Percentiles rank a stretch among this genome's conserved stretches.
These are phyloP conservation scores for Hortiboletus campestris DNA, from an alignment of 768 basidiomycete genomes.

Conservation along the genomic window DNA sequence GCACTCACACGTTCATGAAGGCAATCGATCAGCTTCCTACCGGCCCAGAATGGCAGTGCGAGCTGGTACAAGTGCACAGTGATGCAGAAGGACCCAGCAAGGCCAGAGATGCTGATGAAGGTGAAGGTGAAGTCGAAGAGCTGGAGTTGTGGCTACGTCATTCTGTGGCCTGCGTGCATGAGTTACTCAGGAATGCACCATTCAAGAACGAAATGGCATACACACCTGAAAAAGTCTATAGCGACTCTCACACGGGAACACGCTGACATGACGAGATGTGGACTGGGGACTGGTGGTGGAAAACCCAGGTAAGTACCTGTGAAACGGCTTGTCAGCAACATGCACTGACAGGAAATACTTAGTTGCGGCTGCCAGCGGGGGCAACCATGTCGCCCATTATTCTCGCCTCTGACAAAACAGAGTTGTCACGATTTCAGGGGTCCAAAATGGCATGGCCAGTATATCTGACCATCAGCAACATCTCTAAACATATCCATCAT, in stretches of 20 bases:
- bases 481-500: neutral
- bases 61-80: neutral
- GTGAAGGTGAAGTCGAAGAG: neutral
- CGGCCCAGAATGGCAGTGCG: neutral
- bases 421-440: neutral
- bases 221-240: neutral
- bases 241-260: accelerated
- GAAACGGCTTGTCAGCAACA: too few relatives aligned
- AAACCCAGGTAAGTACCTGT: too few relatives aligned
- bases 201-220: neutral
- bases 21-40: neutral
- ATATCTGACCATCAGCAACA: neutral
- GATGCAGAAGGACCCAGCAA: neutral
- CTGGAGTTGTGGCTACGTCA: neutral
- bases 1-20: neutral
- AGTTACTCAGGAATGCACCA: neutral
- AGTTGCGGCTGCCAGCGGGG: neutral
- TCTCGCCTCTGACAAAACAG: neutral
- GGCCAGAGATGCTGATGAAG: neutral
- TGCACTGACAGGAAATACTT: neutral
- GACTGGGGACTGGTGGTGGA: neutral
- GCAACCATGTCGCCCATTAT: neutral
- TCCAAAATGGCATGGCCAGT: neutral
- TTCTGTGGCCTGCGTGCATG: neutral
- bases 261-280: neutral